Evolutionary conservation across 192 early-diverging fungal species (phyloP).

Genomic region (Coemansia sp.): DNA sequence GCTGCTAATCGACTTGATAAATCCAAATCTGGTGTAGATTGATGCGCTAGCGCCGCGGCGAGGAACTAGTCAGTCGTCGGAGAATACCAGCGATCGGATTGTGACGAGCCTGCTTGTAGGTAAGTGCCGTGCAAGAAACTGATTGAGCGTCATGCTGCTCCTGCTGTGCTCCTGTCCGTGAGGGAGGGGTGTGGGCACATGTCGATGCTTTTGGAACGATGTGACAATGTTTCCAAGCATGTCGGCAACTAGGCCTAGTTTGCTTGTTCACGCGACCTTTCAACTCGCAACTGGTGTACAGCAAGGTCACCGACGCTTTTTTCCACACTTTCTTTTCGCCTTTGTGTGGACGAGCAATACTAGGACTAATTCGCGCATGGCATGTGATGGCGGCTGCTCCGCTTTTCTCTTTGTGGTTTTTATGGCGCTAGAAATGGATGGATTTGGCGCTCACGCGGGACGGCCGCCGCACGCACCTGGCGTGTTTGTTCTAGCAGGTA

Average conservation of each 20-base stretch:
- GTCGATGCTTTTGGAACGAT: background rate
- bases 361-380: background rate
- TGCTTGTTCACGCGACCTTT: background rate
- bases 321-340: background rate
- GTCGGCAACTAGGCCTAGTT: background rate
- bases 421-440: slow-evolving; percentile 49
- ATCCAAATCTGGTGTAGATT: slow-evolving; percentile 54
- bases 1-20: background rate
- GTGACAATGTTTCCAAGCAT: slow-evolving; percentile 13
- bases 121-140: slow-evolving; percentile 10
- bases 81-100: slow-evolving; percentile 82
- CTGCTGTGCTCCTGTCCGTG: background rate
- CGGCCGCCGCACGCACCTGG: slow-evolving; percentile 30
- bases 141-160: background rate
- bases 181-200: background rate
- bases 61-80: slow-evolving; percentile 66
- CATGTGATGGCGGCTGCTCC: slow-evolving; percentile 4
- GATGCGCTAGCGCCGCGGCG: slow-evolving; percentile 77
- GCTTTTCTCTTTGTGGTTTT: background rate
- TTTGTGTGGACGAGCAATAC: background rate
- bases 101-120: slow-evolving; percentile 78
- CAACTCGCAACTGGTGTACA: background rate
- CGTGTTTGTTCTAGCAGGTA: slow-evolving; percentile 72
- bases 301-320: background rate
- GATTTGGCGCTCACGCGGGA: slow-evolving; percentile 36